Evolutionary conservation across 1,284 basidiomycete genomes (phyloP).

Genomic region (Ceraceosorus bombacis): DNA sequence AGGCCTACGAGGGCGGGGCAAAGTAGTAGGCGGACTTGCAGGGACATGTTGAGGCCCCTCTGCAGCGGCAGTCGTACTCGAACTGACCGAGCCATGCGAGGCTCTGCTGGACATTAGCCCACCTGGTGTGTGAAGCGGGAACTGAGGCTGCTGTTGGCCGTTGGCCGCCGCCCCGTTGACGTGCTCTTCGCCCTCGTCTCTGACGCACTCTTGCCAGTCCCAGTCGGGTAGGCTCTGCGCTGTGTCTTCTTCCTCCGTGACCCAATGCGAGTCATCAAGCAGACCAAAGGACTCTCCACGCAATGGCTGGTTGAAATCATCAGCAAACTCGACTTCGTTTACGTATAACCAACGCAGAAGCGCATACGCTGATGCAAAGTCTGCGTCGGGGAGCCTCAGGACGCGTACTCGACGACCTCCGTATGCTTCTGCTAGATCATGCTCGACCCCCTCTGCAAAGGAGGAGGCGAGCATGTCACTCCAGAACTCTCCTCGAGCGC

Average conservation of each 20-base stretch:
- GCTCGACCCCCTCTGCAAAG: constrained; percentile 48
- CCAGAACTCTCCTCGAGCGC: constrained; percentile 68
- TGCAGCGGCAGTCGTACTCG: not conserved
- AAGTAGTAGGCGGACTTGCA: not conserved
- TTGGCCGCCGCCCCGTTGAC: too few relatives aligned
- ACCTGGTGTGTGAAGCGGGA: not conserved
- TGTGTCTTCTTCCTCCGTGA: too few relatives aligned
- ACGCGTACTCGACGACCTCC: constrained; percentile 48
- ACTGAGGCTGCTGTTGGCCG: too few relatives aligned
- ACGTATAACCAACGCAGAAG: constrained; percentile 71
- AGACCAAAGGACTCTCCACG: too few relatives aligned
- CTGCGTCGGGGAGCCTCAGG: constrained; percentile 69
- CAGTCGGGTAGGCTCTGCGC: constrained; percentile 6
- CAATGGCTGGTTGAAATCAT: too few relatives aligned
- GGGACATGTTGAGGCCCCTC: not conserved
- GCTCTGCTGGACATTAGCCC: not conserved
- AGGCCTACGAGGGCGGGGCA: not conserved
- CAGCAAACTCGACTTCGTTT: constrained; percentile 52
- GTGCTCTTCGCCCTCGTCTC: not conserved
- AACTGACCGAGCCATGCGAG: not conserved
- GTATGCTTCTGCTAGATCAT: not conserved
- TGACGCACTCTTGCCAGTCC: constrained; percentile 11
- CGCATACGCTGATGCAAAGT: constrained; percentile 75
- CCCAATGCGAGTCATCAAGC: too few relatives aligned
- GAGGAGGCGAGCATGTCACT: constrained; percentile 66